Evolutionary conservation across 2,329 filamentous ascomycete genomes (phyloP), one percentile per base, ranked within the genome.

Genomic region (Alternaria sp.): DNA sequence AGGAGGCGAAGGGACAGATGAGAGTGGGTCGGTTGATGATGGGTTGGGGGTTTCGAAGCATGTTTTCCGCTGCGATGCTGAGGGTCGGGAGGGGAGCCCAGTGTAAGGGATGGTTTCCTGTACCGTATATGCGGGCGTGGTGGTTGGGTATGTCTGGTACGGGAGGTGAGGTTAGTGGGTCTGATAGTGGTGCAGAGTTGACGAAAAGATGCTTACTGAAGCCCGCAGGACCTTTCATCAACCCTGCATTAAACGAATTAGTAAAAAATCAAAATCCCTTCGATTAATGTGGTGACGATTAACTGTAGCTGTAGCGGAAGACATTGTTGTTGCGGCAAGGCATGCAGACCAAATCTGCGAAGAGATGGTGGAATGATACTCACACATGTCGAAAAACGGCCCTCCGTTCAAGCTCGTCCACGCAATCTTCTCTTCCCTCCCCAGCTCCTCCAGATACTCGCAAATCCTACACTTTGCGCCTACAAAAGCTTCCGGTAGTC

Each of bases 351-450:
- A 17, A 17, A 17, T 17, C 17, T 17, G 17, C 17, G 17, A 17
- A 17, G 17, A 17, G 17, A 17, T 17, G 17, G 1, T 17, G 17
- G 17, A 17, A 17, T 17, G 17, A 17, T 5, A 69, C 69, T 60
- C 55, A 76, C 73, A 76, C 73, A 77, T 75, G 14, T 77, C 75
- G 34, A 77, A 76, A 51, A 77, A 77, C 5, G 75, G 72, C 0
- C 75, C 75, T 1, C 75, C 74, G 7, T 74, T 77, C 41, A 77
- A 52, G 31, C 70, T 68, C 3, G 69, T 69, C 75, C 74, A 77
- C 0, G 46, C 17, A 10, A 77, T 69, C 45, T 65, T 67, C 0
- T 64, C 68, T 5, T 66, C 54, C n/a, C 58, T 57, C 1, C 51
- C 65, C n/a, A 76, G 45, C 53, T 58, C 61, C 28, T 66, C 56